Base-by-base conservation (phyloP, 2,329 filamentous ascomycete genomes). In the Emmonsia crescens region DNA sequence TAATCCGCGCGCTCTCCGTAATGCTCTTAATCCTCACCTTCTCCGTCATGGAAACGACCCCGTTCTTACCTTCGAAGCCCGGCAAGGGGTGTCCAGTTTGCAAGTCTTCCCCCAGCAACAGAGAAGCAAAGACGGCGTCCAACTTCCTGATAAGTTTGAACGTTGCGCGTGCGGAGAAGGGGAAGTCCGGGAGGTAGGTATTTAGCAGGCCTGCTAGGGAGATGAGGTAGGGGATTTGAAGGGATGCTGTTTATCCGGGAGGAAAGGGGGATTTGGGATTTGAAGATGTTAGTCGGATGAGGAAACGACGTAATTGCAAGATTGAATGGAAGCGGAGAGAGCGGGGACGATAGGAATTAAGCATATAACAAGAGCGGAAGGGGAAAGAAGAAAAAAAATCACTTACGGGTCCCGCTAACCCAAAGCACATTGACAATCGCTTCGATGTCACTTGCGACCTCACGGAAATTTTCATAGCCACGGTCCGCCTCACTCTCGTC, bases 21-120 rank as follows among this genome's bases (percentile, higher is more conserved):
- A 95, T 77, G 69, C 89, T 89, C 70, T 89, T 88, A 65, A 92
- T 88, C 48, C 93, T 83, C 8, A 97, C 91, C 80, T 94, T 96
- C 72, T 96, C 91, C 21, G 86, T 91, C 78, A 89, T 87, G 0
- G 89, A 87, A 9, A 76, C 76, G 10, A 76, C 76, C 4, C 79
- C 75, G 5, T 80, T 76, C 0, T 82, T 82, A 6, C 77, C 80
- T 65, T 85, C 83, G 64, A 92, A 91, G 0, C 91, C 90, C 0
- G 89, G 86, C 0, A 96, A 77, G 0, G 78, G 68, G 46, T 86
- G 83, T 0, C 83, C 82, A 0, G 86, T 86, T 16, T 86, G 82
- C 3, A 85, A 75, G 68, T 96, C 85, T 62, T 82, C 76, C 3
- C 89, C 88, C 29, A 80, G 77, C 1, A 96, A 71, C 10, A 96